Evolutionary conservation across 441 rosid genomes (phyloP).

Genomic region (Viola pubescens): DNA sequence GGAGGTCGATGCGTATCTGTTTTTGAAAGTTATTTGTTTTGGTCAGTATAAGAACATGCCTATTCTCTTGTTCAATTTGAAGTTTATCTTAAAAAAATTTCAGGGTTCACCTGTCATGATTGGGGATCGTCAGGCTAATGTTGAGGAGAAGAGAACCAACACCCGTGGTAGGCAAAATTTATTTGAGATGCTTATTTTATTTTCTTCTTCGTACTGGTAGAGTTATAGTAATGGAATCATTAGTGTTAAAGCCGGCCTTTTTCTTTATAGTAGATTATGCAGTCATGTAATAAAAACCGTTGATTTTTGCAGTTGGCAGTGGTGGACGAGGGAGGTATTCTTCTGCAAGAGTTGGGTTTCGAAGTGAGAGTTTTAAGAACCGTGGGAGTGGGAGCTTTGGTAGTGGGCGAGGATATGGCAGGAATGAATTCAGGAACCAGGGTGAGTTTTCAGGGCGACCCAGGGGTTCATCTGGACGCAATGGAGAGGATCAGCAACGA

Average conservation of each 20-base stretch:
- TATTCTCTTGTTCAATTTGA: background rate
- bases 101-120: slow-evolving; percentile 76
- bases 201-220: background rate
- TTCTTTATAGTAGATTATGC: background rate
- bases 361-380: slow-evolving; percentile 63
- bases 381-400: slow-evolving; percentile 50
- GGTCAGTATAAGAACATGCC: background rate
- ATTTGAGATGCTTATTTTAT: background rate
- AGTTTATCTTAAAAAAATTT: slow-evolving; percentile 13
- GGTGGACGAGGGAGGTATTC: slow-evolving; percentile 64
- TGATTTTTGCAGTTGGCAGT: slow-evolving; percentile 34
- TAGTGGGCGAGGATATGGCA: slow-evolving; percentile 66
- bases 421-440: slow-evolving; percentile 57
- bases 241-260: background rate
- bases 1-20: too few species aligned
- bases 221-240: background rate
- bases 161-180: slow-evolving; percentile 42
- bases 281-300: background rate
- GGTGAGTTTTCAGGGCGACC: slow-evolving; percentile 63
- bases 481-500: slow-evolving; percentile 54
- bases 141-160: slow-evolving; percentile 85
- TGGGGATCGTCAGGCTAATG: slow-evolving; percentile 55
- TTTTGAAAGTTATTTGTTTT: background rate
- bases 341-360: slow-evolving; percentile 54
- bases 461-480: slow-evolving; percentile 49